A percentile compares a stretch with the other conserved stretches of the same genome.
Conservation (phyloP, 176 grass and related monocot genomes). For the Raddia distichophylla region DNA sequence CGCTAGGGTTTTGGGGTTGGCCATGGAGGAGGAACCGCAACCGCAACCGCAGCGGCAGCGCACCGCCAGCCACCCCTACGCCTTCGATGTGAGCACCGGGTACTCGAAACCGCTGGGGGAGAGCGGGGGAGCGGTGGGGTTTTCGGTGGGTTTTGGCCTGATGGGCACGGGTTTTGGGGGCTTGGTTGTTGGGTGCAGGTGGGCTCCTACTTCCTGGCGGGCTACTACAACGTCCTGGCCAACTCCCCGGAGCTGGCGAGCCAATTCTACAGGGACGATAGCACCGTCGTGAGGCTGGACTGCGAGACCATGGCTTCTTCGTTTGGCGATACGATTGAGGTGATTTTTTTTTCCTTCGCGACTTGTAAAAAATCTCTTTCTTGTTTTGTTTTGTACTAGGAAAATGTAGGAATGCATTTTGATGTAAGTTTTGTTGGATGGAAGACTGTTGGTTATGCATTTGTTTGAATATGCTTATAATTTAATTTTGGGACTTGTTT, state of each 20-base stretch:
- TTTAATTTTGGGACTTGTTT: background rate
- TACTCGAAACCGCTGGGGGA: background rate
- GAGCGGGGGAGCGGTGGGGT: background rate
- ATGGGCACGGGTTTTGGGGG: conserved; percentile 2
- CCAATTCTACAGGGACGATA: conserved; percentile 62
- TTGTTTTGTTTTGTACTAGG: background rate
- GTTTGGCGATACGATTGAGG: conserved; percentile 49
- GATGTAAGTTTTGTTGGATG: background rate
- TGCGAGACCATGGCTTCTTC: conserved; percentile 47
- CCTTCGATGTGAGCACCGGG: conserved; percentile 52
- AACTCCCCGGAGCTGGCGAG: conserved; percentile 46
- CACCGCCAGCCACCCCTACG: conserved; percentile 37
- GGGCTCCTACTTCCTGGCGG: conserved; percentile 56
- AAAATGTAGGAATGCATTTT: background rate
- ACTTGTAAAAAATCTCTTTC: background rate
- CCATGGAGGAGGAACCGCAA: conserved; percentile 12
- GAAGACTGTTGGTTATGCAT: background rate
- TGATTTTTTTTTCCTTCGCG: background rate
- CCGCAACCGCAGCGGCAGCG: conserved; percentile 23
- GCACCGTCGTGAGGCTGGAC: conserved; percentile 54
- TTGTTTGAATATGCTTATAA: background rate
- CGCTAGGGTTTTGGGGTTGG: conserved; percentile 40
- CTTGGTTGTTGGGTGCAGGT: conserved; percentile 39
- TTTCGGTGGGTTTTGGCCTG: conserved; percentile 30
- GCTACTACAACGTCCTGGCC: conserved; percentile 68